phyloP scores from a whole-genome alignment of 192 early-diverging fungal genomes.

The Linnemannia zychae region DNA sequence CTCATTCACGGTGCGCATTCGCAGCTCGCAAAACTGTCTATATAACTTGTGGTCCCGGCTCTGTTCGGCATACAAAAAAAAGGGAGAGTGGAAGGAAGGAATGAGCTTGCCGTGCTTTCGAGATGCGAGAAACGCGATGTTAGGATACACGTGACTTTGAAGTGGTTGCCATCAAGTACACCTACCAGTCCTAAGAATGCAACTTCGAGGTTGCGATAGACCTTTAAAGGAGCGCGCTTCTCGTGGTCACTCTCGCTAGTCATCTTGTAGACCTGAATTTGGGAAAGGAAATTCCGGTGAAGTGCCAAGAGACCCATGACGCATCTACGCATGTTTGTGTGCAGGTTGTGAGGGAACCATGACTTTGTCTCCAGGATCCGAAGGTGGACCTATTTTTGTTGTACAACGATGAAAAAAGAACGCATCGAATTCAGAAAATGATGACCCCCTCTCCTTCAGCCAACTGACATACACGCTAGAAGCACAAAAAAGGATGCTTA shows the following conservation, averaged over 20 bases:
- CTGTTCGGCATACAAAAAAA: neutral
- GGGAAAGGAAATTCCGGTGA: conserved; percentile 21
- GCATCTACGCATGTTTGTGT: conserved; percentile 18
- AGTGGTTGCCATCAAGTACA: neutral
- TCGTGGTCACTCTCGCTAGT: conserved; percentile 2
- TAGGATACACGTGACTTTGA: neutral
- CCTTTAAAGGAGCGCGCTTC: neutral
- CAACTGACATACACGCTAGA: too few species aligned
- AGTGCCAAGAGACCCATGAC: conserved; percentile 9
- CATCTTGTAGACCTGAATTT: neutral
- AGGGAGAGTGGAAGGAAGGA: neutral
- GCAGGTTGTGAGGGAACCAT: conserved; percentile 30
- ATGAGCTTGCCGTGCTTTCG: neutral
- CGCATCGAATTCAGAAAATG: neutral
- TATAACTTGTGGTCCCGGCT: conserved; percentile 15
- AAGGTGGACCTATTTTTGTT: conserved; percentile 25
- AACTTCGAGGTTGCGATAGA: conserved; percentile 23
- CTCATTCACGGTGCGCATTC: conserved; percentile 26
- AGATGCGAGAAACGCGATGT: neutral
- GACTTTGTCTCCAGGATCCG: conserved; percentile 25
- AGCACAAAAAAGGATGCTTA: conserved; percentile 8
- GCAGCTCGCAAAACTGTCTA: conserved; percentile 31
- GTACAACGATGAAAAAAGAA: neutral
- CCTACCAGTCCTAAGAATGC: conserved; percentile 24
- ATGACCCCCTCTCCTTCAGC: too few species aligned